phyloP scores from a whole-genome alignment of 768 basidiomycete genomes.

The Macrolepiota dolichaula region DNA sequence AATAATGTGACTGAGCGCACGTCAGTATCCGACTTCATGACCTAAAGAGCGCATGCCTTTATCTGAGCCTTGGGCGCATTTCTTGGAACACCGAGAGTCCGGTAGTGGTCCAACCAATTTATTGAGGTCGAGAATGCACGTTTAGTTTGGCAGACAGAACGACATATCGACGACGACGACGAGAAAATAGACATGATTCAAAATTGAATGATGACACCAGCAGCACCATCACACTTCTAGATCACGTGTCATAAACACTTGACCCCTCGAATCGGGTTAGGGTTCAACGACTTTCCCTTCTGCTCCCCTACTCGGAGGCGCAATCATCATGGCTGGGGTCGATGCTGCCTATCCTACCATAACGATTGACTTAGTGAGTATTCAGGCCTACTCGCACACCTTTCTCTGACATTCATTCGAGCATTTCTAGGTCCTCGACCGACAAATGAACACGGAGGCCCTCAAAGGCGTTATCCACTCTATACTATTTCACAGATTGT shows the following conservation, averaged over 20 bases:
- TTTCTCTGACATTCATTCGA: constrained; percentile 9
- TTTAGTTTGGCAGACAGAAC: not conserved
- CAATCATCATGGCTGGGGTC: constrained; percentile 1
- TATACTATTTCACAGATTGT: constrained; percentile 79
- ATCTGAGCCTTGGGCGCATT: constrained; percentile 40
- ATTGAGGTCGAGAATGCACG: constrained; percentile 22
- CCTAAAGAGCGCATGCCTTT: constrained; percentile 26
- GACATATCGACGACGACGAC: not conserved
- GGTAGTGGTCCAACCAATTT: constrained; percentile 30
- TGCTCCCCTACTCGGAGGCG: not conserved
- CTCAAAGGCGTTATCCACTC: constrained; percentile 76
- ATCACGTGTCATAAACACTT: not conserved
- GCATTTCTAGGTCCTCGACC: constrained; percentile 58
- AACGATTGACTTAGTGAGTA: constrained; percentile 45
- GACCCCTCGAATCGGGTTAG: constrained; percentile 19
- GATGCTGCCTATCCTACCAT: constrained; percentile 36
- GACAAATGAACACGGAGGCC: constrained; percentile 69
- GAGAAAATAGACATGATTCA: constrained; percentile 12
- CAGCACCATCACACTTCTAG: not conserved
- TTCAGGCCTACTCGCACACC: not conserved
- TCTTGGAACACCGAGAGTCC: constrained; percentile 34
- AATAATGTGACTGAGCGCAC: constrained; percentile 36
- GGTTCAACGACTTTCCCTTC: constrained; percentile 2
- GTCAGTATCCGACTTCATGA: not conserved
- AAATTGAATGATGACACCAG: not conserved